phyloP scores from a whole-genome alignment of 345 rosid species.

The Gossypioides kirkii region DNA sequence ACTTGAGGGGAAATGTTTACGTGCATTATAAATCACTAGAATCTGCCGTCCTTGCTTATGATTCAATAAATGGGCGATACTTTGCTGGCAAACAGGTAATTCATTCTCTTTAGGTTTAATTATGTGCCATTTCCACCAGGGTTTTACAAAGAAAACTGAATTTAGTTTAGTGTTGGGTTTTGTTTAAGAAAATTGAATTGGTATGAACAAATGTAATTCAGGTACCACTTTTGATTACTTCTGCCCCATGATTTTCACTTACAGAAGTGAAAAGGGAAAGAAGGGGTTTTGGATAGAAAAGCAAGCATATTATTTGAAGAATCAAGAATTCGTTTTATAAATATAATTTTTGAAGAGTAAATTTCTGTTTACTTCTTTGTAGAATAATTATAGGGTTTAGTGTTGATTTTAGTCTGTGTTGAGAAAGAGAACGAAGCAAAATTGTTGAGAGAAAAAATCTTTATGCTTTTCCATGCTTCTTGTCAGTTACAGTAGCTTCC shows the following conservation, averaged over 20 bases:
- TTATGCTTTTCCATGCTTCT: too few species aligned
- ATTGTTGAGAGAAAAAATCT: too few species aligned
- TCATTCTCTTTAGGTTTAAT: constrained; percentile 1
- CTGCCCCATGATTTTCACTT: not conserved
- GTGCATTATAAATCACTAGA: constrained; percentile 79
- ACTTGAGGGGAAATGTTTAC: constrained; percentile 90
- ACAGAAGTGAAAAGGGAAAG: not conserved
- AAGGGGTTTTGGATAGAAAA: not conserved
- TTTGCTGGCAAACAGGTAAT: constrained; percentile 97
- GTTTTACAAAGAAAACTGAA: not conserved
- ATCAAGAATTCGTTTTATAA: not conserved
- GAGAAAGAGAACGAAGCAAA: too few species aligned
- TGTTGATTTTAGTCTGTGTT: too few species aligned
- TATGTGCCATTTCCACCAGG: not conserved
- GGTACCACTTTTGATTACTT: constrained; percentile 2
- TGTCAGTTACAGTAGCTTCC: too few species aligned
- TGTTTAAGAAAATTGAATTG: not conserved
- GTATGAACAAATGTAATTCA: not conserved
- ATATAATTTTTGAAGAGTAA: not conserved
- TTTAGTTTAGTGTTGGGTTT: not conserved
- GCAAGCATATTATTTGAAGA: not conserved
- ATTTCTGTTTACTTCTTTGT: not conserved
- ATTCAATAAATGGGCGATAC: constrained; percentile 69
- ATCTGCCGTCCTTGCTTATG: constrained; percentile 65
- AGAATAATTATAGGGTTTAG: not conserved